phyloP scores from a whole-genome alignment of 2,329 filamentous ascomycete species.

The Metarhizium album region DNA sequence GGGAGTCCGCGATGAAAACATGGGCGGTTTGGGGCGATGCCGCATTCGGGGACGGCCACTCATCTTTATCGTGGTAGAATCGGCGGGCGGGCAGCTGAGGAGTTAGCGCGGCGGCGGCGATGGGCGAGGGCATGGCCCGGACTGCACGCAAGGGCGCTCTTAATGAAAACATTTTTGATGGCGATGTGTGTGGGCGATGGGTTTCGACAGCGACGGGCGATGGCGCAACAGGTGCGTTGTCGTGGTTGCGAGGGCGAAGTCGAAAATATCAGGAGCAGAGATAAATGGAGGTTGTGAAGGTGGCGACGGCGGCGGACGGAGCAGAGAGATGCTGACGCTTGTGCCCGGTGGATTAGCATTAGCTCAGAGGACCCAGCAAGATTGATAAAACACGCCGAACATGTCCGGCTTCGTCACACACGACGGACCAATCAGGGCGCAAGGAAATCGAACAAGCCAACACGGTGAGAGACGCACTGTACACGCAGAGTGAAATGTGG shows the following conservation, averaged over 20 bases:
- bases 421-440: background rate
- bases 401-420: background rate
- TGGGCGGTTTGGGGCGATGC: background rate
- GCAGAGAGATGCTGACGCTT: background rate
- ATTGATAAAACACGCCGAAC: conserved; percentile 4
- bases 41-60: background rate
- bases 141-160: conserved; percentile 9
- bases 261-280: background rate
- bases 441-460: conserved; percentile 1
- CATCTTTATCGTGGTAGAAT: conserved; percentile 38
- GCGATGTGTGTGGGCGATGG: background rate
- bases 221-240: background rate
- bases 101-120: conserved; percentile 6
- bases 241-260: background rate
- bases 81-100: conserved; percentile 27
- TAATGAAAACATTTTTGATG: conserved; percentile 10
- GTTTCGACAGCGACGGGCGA: background rate
- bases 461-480: background rate
- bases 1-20: background rate
- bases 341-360: background rate
- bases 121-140: conserved; percentile 9
- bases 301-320: conserved; percentile 4
- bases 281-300: background rate
- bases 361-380: background rate
- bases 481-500: background rate